phyloP scores from a whole-genome alignment of 768 basidiomycete genomes.

The Panellus pusillus region DNA sequence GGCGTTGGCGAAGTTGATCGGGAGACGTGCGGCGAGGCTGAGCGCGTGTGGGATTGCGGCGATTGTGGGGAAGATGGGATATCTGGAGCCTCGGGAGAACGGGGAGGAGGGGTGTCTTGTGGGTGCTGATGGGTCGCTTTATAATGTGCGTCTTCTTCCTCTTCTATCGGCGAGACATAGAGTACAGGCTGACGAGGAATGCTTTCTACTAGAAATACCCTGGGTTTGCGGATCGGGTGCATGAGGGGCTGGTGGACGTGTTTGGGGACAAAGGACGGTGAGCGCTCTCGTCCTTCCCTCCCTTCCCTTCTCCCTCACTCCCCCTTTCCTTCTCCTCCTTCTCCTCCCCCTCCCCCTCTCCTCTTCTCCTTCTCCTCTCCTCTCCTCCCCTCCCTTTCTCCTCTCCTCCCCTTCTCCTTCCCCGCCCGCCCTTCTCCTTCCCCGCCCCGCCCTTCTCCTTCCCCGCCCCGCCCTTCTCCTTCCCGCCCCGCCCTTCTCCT shows the following conservation, averaged over 20 bases:
- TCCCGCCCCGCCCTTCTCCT: no score
- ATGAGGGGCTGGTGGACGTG: conserved; percentile 90
- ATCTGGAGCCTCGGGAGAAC: conserved; percentile 46
- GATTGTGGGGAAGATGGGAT: conserved; percentile 92
- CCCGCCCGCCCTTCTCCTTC: no score
- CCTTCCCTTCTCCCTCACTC: no score
- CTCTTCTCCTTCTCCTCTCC: no score
- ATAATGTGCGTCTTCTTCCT: conserved; percentile 65
- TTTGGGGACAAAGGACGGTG: conserved; percentile 95
- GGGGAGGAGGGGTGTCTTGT: conserved; percentile 77
- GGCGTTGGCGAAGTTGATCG: conserved; percentile 86
- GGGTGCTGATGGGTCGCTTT: conserved; percentile 92
- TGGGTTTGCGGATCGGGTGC: conserved; percentile 88
- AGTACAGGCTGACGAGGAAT: neutral
- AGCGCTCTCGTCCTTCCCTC: conserved; percentile 27
- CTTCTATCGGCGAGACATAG: neutral
- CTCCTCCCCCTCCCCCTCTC: no score
- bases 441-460: no score
- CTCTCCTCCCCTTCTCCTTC: no score
- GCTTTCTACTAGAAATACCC: conserved; percentile 82
- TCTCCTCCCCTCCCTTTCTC: no score
- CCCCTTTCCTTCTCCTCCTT: no score
- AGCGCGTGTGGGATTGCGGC: conserved; percentile 97
- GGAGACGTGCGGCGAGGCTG: conserved; percentile 84
- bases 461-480: no score